Evolutionary conservation across 2,329 filamentous ascomycete species (phyloP), one percentile per base, ranked within the genome.

Genomic region (Colletotrichum sp.): DNA sequence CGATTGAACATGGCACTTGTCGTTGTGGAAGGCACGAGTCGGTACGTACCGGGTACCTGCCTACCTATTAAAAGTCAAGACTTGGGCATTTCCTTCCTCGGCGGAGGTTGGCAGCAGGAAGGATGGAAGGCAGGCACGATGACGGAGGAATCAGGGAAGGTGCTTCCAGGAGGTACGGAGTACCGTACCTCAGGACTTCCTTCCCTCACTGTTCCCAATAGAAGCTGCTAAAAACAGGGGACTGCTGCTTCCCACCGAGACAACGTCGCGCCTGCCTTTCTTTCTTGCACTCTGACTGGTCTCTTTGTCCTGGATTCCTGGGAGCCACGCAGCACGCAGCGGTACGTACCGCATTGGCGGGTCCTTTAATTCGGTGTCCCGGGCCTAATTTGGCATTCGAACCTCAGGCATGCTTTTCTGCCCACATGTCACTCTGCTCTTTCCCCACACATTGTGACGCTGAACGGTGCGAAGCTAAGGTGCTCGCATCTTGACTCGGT

Each of bases 361-460:
- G 43, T 66, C 67, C 67, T 71, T 24, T 59, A 71, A 71, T 65
- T 74, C 67, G 32, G 39, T 64, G 52, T 63, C 39, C 66, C 63
- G 59, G 43, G 26, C 65, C 67, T 36, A 43, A 72, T 48, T 65
- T 59, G 16, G 26, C 18, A 24, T 15, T 2, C 10, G 7, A 52
- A 55, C 73, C 57, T 60, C 26, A 68, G 57, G 64, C 48, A 68
- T 16, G 9, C 4, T 24, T 43, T 67, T 63, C 69, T 72, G 72
- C 72, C 72, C 72, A 72, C 52, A 67, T 72, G 72, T 72, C 63
- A 48, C 64, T 57, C 21, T 64, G 26, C 43, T 21, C 13, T 15
- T 68, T 68, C 63, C 63, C 70, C 73, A 73, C 73, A 73, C 7
- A 39, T 55, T 39, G 61, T 24, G 55, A 67, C 68, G 67, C 60